Conservation (phyloP, 768 basidiomycete species). For the Nidularia pulvinata region DNA sequence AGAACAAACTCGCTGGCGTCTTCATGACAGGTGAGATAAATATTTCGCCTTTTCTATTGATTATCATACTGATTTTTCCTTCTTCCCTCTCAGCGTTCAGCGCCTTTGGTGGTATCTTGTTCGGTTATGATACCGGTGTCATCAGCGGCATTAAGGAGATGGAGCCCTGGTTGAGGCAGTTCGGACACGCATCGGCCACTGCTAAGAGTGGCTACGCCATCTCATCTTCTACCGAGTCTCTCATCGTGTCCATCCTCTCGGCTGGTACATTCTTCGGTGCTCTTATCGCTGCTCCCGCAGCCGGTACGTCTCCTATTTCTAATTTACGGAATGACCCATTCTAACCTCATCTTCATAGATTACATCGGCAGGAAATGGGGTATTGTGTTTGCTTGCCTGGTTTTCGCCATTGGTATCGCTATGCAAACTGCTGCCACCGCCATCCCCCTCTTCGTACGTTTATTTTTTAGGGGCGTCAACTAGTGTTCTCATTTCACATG, state of each 20-base stretch:
- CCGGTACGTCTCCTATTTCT: constrained; percentile 12
- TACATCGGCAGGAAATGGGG: constrained; percentile 51
- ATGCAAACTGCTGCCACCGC: constrained; percentile 39
- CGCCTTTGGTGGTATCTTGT: constrained; percentile 44
- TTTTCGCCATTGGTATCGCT: constrained; percentile 63
- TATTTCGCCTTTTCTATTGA: not conserved
- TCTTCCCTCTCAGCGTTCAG: not conserved
- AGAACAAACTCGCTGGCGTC: not conserved
- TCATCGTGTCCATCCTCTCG: constrained; percentile 64
- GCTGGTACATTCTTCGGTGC: constrained; percentile 86
- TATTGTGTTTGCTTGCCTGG: constrained; percentile 56
- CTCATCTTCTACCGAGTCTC: constrained; percentile 38
- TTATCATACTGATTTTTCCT: not conserved
- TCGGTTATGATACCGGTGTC: constrained; percentile 80
- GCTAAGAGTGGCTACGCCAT: constrained; percentile 11
- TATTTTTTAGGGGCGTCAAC: not conserved
- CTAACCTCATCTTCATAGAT: not conserved
- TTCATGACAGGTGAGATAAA: not conserved
- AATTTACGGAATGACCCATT: not conserved
- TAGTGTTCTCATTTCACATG: constrained; percentile 45
- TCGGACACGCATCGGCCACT: constrained; percentile 23
- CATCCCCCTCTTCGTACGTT: not conserved
- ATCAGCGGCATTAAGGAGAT: constrained; percentile 77
- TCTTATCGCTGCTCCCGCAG: constrained; percentile 41
- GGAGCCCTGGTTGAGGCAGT: constrained; percentile 52